These are phyloP conservation scores for Botrytis medusae DNA, from an alignment of 2,329 filamentous ascomycete genomes.

Conservation along the genomic window DNA sequence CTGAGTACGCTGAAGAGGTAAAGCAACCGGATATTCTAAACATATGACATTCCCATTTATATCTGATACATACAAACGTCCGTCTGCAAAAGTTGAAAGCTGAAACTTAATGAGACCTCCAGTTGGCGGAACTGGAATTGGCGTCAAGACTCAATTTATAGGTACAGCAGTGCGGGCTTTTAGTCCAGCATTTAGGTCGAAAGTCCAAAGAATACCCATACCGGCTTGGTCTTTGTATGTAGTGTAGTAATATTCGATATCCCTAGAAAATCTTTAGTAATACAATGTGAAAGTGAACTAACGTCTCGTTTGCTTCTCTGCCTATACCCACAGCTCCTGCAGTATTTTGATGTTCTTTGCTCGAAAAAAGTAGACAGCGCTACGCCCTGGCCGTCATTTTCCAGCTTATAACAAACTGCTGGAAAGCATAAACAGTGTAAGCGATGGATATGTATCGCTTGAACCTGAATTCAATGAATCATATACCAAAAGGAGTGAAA, in stretches of 20 bases:
- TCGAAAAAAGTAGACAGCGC: background rate
- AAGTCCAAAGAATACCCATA: conserved; percentile 43
- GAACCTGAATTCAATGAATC: background rate
- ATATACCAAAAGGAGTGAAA: background rate
- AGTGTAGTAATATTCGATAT: conserved; percentile 41
- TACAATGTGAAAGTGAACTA: conserved; percentile 35
- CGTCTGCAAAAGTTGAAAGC: conserved; percentile 43
- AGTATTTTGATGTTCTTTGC: background rate
- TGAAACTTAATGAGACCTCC: conserved; percentile 42
- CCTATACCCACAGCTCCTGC: background rate
- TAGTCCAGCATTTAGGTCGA: conserved; percentile 42
- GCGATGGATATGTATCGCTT: background rate
- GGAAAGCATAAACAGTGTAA: background rate
- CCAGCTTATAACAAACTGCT: conserved; percentile 1
- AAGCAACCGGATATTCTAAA: conserved; percentile 41
- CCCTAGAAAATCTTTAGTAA: conserved; percentile 20
- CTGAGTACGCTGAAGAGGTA: conserved; percentile 42
- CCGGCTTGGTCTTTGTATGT: conserved; percentile 40
- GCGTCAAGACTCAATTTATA: conserved; percentile 38
- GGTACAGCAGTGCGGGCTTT: conserved; percentile 43
- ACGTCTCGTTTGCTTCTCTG: background rate
- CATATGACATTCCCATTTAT: conserved; percentile 33
- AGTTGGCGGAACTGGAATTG: conserved; percentile 40
- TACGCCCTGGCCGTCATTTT: background rate
- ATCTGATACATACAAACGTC: conserved; percentile 38